A percentile compares a stretch with the other conserved stretches of the same genome.
phyloP scores from a whole-genome alignment of 371 early-diverging fungal genomes.

The Zopfochytrium polystomum region DNA sequence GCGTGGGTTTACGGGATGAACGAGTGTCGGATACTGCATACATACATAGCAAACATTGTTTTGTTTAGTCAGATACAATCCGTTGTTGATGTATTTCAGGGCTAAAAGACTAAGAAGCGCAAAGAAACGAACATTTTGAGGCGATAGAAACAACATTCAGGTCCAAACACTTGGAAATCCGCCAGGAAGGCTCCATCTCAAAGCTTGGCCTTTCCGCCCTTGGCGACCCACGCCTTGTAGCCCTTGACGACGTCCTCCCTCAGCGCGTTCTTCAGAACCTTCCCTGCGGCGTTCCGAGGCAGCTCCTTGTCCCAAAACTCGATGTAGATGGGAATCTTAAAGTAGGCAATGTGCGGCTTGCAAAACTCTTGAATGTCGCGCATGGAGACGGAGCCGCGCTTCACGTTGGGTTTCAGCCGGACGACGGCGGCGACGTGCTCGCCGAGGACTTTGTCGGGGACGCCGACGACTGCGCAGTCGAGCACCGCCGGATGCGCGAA shows the following conservation, averaged over 20 bases:
- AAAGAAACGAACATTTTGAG: too few species aligned
- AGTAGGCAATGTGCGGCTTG: slow-evolving; percentile 12
- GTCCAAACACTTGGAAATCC: too few species aligned
- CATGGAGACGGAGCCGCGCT: not conserved
- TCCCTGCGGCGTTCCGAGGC: slow-evolving; percentile 22
- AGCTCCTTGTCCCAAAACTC: slow-evolving; percentile 12
- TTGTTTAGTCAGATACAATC: too few species aligned
- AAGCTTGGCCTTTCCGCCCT: too few species aligned
- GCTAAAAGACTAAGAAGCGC: too few species aligned
- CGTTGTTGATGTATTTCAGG: too few species aligned
- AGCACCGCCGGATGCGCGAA: slow-evolving; percentile 17
- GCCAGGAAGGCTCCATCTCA: too few species aligned
- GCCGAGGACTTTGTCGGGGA: slow-evolving; percentile 20
- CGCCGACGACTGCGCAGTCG: slow-evolving; percentile 26
- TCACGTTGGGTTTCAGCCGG: not conserved
- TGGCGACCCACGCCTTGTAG: too few species aligned
- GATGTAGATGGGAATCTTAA: slow-evolving; percentile 26
- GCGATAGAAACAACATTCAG: too few species aligned
- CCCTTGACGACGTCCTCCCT: slow-evolving; percentile 7
- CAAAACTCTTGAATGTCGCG: slow-evolving; percentile 6
- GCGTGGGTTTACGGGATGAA: too few species aligned
- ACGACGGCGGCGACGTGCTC: slow-evolving; percentile 30
- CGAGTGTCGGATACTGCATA: too few species aligned
- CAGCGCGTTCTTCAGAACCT: slow-evolving; percentile 25
- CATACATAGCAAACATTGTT: too few species aligned